Percentiles rank a stretch among this genome's conserved stretches.
phyloP scores from a whole-genome alignment of 768 basidiomycete genomes.

The Vararia minispora region DNA sequence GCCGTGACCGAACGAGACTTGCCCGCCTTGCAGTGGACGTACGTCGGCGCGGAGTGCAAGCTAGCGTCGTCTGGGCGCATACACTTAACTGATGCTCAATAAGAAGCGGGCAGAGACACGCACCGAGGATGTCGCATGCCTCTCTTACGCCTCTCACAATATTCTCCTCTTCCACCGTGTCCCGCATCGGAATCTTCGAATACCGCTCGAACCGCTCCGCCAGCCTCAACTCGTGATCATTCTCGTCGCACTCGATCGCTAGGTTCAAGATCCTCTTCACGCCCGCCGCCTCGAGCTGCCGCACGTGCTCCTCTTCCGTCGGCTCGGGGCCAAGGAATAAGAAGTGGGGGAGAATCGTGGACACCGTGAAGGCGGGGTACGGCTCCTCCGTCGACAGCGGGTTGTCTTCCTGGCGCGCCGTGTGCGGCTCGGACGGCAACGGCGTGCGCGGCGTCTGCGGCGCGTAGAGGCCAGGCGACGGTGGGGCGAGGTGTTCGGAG shows the following conservation, averaged over 20 bases:
- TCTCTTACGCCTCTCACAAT: conserved; percentile 73
- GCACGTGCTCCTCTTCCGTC: conserved; percentile 60
- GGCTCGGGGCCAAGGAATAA: conserved; percentile 88
- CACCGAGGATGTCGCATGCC: conserved; percentile 81
- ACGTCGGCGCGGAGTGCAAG: conserved; percentile 78
- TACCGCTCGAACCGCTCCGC: conserved; percentile 73
- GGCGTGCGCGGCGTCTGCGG: conserved; percentile 28
- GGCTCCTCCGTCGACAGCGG: conserved; percentile 52
- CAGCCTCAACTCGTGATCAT: conserved; percentile 62
- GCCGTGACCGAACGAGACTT: conserved; percentile 94
- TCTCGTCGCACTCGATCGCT: conserved; percentile 82
- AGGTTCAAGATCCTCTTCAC: conserved; percentile 87
- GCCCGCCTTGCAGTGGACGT: conserved; percentile 94
- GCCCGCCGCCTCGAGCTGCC: conserved; percentile 60
- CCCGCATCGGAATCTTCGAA: conserved; percentile 82
- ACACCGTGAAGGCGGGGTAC: conserved; percentile 65
- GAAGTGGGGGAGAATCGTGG: conserved; percentile 85
- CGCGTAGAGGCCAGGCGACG: conserved; percentile 17
- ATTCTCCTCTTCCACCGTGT: conserved; percentile 91
- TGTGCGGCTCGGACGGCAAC: conserved; percentile 45
- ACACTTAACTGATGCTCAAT: conserved; percentile 2
- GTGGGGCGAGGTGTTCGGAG: conserved; percentile 21
- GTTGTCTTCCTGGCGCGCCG: conserved; percentile 54
- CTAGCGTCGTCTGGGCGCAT: conserved; percentile 70
- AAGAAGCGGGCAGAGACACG: conserved; percentile 20